Conservation (phyloP, 2,329 filamentous ascomycete genomes). For the Aspergillus latus region DNA sequence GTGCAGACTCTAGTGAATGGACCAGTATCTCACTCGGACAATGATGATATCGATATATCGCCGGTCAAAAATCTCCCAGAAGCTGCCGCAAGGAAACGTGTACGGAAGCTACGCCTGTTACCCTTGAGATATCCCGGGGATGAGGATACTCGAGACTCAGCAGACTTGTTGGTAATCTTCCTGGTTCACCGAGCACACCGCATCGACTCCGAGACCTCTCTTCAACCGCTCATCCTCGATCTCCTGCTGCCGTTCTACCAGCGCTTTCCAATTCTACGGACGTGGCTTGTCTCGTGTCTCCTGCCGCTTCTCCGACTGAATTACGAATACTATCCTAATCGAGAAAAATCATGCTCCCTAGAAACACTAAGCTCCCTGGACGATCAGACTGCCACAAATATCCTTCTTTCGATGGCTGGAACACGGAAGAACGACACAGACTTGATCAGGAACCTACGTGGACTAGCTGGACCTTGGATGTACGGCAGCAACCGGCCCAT, state of each 20-base stretch:
- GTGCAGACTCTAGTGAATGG: constrained; percentile 49
- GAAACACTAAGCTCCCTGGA: constrained; percentile 54
- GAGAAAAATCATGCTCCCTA: constrained; percentile 46
- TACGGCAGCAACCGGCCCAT: constrained; percentile 58
- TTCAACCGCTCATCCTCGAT: constrained; percentile 56
- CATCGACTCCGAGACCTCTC: constrained; percentile 60
- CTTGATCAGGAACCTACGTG: constrained; percentile 56
- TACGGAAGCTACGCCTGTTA: constrained; percentile 53
- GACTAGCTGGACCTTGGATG: constrained; percentile 64
- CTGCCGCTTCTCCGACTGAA: constrained; percentile 60
- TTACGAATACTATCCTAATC: constrained; percentile 63
- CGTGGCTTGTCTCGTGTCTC: constrained; percentile 61
- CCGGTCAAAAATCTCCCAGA: constrained; percentile 51
- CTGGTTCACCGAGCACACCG: constrained; percentile 60
- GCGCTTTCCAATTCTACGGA: constrained; percentile 52
- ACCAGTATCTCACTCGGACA: constrained; percentile 23
- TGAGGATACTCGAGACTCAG: constrained; percentile 42
- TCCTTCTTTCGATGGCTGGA: constrained; percentile 50
- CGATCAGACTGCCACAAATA: constrained; percentile 53
- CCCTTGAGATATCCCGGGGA: constrained; percentile 50
- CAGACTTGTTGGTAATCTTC: constrained; percentile 56
- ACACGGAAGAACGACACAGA: constrained; percentile 37
- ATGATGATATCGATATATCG: constrained; percentile 46
- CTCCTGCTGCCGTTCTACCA: constrained; percentile 60
- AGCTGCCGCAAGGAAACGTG: constrained; percentile 52